Conservation (phyloP, 2,329 filamentous ascomycete species). For the Fusarium buharicum region DNA sequence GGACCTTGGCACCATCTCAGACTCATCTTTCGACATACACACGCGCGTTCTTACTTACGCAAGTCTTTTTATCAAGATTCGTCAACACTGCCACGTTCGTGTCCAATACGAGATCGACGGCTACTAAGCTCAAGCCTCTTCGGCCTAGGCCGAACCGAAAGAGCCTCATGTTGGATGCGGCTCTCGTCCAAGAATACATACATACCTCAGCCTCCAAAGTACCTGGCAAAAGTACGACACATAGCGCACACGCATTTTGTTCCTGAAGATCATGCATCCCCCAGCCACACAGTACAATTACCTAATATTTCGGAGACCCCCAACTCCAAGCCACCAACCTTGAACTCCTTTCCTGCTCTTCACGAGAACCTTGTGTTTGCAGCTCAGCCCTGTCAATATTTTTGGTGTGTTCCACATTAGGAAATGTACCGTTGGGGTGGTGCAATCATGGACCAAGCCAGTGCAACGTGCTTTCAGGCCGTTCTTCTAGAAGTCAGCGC, state of each 20-base stretch:
- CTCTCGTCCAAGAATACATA: constrained; percentile 22
- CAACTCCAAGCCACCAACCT: background rate
- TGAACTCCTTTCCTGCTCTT: background rate
- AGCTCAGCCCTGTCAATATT: too few relatives aligned
- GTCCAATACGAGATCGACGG: background rate
- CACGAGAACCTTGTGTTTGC: constrained; percentile 15
- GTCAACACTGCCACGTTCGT: too few relatives aligned
- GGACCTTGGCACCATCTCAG: constrained; percentile 23
- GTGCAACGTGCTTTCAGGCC: constrained; percentile 36
- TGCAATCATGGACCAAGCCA: constrained; percentile 35
- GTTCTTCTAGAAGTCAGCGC: constrained; percentile 5
- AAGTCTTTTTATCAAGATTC: background rate
- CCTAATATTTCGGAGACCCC: constrained; percentile 26
- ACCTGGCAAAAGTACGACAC: constrained; percentile 24
- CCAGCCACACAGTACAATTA: constrained; percentile 33
- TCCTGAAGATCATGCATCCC: constrained; percentile 39
- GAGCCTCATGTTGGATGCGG: constrained; percentile 33
- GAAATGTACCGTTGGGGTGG: constrained; percentile 18
- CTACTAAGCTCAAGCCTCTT: constrained; percentile 9
- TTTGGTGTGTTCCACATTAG: constrained; percentile 21
- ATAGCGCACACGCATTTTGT: constrained; percentile 34
- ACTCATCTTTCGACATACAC: constrained; percentile 22
- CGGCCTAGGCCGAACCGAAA: constrained; percentile 32
- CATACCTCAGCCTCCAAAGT: constrained; percentile 6
- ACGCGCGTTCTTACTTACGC: constrained; percentile 8